Conservation (phyloP, 352 stramenopile species). For the Blastocystis sp. region DNA sequence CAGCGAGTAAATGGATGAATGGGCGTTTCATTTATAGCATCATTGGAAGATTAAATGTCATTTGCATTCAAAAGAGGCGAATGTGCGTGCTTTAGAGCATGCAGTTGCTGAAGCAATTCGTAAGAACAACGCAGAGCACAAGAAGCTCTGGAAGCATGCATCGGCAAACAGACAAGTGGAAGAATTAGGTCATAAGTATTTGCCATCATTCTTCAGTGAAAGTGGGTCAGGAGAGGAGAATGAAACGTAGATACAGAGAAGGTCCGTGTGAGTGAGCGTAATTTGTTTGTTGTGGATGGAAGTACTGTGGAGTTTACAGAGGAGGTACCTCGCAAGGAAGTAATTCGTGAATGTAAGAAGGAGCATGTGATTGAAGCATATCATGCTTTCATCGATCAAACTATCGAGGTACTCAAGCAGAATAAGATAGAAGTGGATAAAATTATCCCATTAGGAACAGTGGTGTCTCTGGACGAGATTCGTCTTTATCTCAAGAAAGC, state of each 20-base stretch:
- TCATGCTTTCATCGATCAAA: neutral
- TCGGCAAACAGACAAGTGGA: neutral
- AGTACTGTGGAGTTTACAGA: neutral
- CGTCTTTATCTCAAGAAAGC: neutral
- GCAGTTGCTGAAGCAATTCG: constrained; percentile 6
- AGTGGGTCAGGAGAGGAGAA: neutral
- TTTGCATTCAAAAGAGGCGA: constrained; percentile 15
- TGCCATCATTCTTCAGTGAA: neutral
- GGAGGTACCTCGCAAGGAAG: neutral
- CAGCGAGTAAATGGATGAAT: neutral
- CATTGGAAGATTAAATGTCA: constrained; percentile 52
- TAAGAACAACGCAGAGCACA: neutral
- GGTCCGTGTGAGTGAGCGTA: neutral
- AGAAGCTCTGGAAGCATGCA: neutral
- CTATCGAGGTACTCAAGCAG: neutral
- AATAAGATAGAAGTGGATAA: constrained; percentile 7
- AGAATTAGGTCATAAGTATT: neutral
- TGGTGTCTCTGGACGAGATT: neutral
- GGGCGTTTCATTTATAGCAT: neutral
- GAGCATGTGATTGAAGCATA: constrained; percentile 22
- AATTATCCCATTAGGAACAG: neutral
- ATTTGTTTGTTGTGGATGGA: neutral
- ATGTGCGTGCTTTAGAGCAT: constrained; percentile 1
- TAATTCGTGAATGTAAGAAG: constrained; percentile 4
- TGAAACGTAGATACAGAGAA: neutral